Evolutionary conservation across 192 early-diverging fungal species (phyloP), one percentile per base, ranked within the genome.

Genomic region (Coemansia sp.): DNA sequence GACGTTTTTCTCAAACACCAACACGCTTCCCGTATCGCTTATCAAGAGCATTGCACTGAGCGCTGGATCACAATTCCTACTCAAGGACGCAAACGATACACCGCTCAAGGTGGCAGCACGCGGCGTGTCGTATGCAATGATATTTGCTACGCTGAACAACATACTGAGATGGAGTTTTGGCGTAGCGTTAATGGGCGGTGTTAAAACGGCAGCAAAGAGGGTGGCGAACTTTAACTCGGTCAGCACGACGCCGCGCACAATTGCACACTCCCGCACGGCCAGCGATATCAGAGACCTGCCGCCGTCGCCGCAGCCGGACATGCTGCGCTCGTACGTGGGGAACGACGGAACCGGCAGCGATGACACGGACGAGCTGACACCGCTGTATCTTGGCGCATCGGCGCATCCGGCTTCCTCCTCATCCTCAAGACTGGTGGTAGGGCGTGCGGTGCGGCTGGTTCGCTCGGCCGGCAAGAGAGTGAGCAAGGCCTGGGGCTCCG

Each of bases 111-210:
- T 77, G 47, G 72, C 76, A 5, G 73, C 64, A 53, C 88, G 91
- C 60, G 90, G 90, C 13, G 86, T 92, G 37, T 90, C 91, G 1
- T 94, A 92, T 62, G 90, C 90, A 21, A 81, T 94, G 42, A 91
- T 94, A 48, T 92, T 88, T 72, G 89, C 88, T 50, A 87, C 91
- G 56, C 89, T 94, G 59, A 87, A 88, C 68, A 92, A 94, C 66
- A 85, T 94, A 16, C 53, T 91, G 56, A 86, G 90, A 26, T 94
- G 91, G 91, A 91, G 89, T 23, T 88, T 91, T 64, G 91, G 92
- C 63, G 90, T 88, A 44, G 78, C 81, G 8, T 67, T 91, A 18
- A 74, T 92, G 64, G 84, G 85, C 56, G 84, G 77, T 16, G 62
- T 82, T 58, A 57, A 56, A 41, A 12, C 19, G 50, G 23, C 50